Percentiles rank a stretch among this genome's conserved stretches.
Conservation (phyloP, 208 protist genomes). For the Willaertia magna region DNA sequence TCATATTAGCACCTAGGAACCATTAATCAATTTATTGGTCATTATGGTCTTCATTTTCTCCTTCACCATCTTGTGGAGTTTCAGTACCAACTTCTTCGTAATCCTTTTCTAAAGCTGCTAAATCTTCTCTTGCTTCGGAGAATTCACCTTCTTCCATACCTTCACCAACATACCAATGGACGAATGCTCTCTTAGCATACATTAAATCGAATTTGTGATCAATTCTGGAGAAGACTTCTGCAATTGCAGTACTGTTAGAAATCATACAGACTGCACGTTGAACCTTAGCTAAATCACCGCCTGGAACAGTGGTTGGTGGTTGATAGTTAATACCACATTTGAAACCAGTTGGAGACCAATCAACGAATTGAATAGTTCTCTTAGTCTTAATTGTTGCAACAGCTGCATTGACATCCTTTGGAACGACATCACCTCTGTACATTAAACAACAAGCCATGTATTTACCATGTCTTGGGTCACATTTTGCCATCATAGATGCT, state of each 20-base stretch:
- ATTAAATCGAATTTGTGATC: slow-evolving; percentile 87
- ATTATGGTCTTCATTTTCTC: slow-evolving; percentile 33
- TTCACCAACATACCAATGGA: slow-evolving; percentile 89
- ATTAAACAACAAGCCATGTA: slow-evolving; percentile 85
- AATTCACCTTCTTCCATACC: slow-evolving; percentile 89
- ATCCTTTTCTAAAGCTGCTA: slow-evolving; percentile 79
- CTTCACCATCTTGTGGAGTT: slow-evolving; percentile 12
- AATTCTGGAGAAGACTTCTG: slow-evolving; percentile 73
- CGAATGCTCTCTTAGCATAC: slow-evolving; percentile 83
- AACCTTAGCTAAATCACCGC: slow-evolving; percentile 75
- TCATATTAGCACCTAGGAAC: slow-evolving; percentile 75
- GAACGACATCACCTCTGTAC: slow-evolving; percentile 82
- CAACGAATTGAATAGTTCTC: slow-evolving; percentile 74
- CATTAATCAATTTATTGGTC: not conserved
- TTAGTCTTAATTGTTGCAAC: slow-evolving; percentile 76
- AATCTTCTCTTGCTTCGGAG: slow-evolving; percentile 77
- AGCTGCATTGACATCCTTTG: slow-evolving; percentile 73
- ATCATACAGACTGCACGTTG: slow-evolving; percentile 87
- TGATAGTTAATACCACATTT: slow-evolving; percentile 97
- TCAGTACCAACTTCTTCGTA: slow-evolving; percentile 74
- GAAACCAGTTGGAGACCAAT: slow-evolving; percentile 92
- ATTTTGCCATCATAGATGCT: slow-evolving; percentile 67
- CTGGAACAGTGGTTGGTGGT: slow-evolving; percentile 70
- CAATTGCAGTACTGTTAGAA: slow-evolving; percentile 76
- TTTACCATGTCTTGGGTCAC: slow-evolving; percentile 72